Evolutionary conservation across 78 protist genomes (phyloP), one percentile per base, ranked within the genome.

Genomic region (Dictyostelium purpureum): DNA sequence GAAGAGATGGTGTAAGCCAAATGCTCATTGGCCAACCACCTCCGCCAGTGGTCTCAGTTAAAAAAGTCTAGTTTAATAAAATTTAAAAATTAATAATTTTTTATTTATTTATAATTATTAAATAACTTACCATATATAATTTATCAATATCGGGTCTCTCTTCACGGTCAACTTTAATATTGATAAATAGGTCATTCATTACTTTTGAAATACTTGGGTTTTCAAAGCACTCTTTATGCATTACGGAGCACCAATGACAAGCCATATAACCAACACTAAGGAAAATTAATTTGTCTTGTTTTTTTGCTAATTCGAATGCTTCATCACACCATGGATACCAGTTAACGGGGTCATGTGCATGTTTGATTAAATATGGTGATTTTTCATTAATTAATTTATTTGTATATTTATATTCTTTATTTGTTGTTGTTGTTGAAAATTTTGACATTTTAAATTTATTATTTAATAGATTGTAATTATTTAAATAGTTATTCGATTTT

Each of bases 11-110:
- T 11, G 96, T 96, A 61, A 96, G 28, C 95, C 85, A 96, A 35
- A 96, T 96, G 5, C 92, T 54, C 90, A 96, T 38, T 33, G 98
- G 98, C 98, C 98, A 96, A 31, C 98, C 98, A 16, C 98, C 98
- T 10, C 49, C 35, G 9, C 97, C 97, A 31, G 89, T 59, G 11
- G 71, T 70, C 76, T 96, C 95, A 43, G 77, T 56, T 28, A 96
- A 19, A 87, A 74, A 96, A 7, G 96, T 78, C 82, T 38, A 77
- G 4, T 21, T 16, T 6, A 16, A 49, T 38, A 45, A 16, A 56
- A n/a, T n/a, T n/a, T 5, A 49, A 4, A 38, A 14, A 49, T 49
- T 49, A 49, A 49, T 49, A 49, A 14, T 49, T 49, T 11, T 49
- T 14, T 49, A 7, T 14, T 49, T 11, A 49, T 49, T 49, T 12